Evolutionary conservation across 1,284 basidiomycete genomes (phyloP), one percentile per base, ranked within the genome.

Genomic region (Pterulicium gracile): DNA sequence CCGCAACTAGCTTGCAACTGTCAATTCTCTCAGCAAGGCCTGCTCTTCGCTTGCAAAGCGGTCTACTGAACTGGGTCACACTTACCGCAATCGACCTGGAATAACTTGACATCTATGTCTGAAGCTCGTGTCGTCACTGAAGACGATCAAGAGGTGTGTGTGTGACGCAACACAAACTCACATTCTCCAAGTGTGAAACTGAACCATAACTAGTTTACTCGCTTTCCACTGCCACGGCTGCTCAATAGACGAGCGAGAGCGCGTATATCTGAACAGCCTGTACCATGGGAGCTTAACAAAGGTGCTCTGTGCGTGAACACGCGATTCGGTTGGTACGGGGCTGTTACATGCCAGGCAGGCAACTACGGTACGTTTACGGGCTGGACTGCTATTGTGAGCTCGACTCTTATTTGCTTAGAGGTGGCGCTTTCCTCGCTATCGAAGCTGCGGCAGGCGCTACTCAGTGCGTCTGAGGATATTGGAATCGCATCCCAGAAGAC

Each of bases 251-350:
- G 13, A 20, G 13, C 20, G 15, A 43, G n/a, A 27, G 42, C 50
- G 18, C 51, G 24, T 43, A 39, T 19, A 48, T 39, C 42, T 43
- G 21, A 12, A n/a, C 44, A 47, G 22, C 50, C 39, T 7, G 39
- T 27, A 7, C 34, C 14, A 19, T 49, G 44, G 45, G 48, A 51
- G 40, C n/a, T 15, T 18, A 17, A 13, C 7, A 39, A 17, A 39
- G 36, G 36, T 15, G 7, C 19, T 15, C 15, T 39, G 7, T 39
- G 36, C 15, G 19, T 18, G 7, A 39, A 5, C 15, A 39, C n/a
- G n/a, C 5, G 7, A 7, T 17, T 15, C 36, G 36, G 36, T 5
- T 39, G 36, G 36, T 39, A 10, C 19, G 36, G n/a, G 5, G 36
- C 36, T 39, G 5, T 39, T 5, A 39, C 36, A 5, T 17, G 15